Percentiles rank a stretch among this genome's conserved stretches.
Conservation (phyloP, 192 early-diverging fungal genomes). For the Coemansia aciculifera region DNA sequence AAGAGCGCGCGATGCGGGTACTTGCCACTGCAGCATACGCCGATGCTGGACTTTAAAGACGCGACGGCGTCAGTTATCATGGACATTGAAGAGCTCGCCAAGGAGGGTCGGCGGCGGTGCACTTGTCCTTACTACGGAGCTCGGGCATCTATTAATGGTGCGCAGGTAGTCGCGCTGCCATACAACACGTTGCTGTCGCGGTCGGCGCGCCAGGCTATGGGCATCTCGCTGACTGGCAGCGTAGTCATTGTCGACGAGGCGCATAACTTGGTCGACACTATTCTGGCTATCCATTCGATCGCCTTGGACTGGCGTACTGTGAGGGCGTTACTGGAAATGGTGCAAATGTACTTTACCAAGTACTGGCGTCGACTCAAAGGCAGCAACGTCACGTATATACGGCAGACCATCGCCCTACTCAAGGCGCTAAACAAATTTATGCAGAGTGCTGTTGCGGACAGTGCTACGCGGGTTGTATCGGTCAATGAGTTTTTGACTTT, state of each 20-base stretch:
- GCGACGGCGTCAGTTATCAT: slow-evolving; percentile 47
- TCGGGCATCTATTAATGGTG: slow-evolving; percentile 50
- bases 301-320: slow-evolving; percentile 58
- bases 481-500: slow-evolving; percentile 73
- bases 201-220: slow-evolving; percentile 71
- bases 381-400: slow-evolving; percentile 73
- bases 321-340: slow-evolving; percentile 55
- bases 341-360: slow-evolving; percentile 66
- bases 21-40: slow-evolving; percentile 54
- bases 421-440: slow-evolving; percentile 58
- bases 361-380: slow-evolving; percentile 72
- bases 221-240: slow-evolving; percentile 67
- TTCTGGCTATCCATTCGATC: slow-evolving; percentile 71
- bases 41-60: slow-evolving; percentile 63
- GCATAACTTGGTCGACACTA: slow-evolving; percentile 74
- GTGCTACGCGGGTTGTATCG: slow-evolving; percentile 33
- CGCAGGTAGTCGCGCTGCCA: slow-evolving; percentile 81
- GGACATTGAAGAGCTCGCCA: slow-evolving; percentile 88
- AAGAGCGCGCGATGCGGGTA: slow-evolving; percentile 52
- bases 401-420: slow-evolving; percentile 69
- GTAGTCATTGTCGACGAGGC: slow-evolving; percentile 88
- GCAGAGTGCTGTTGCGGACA: neutral
- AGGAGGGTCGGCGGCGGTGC: slow-evolving; percentile 57
- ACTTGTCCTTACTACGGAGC: slow-evolving; percentile 88
- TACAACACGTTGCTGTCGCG: slow-evolving; percentile 83